These are phyloP conservation scores for Pisolithus tinctorius DNA, from an alignment of 768 basidiomycete genomes.

Conservation along the genomic window DNA sequence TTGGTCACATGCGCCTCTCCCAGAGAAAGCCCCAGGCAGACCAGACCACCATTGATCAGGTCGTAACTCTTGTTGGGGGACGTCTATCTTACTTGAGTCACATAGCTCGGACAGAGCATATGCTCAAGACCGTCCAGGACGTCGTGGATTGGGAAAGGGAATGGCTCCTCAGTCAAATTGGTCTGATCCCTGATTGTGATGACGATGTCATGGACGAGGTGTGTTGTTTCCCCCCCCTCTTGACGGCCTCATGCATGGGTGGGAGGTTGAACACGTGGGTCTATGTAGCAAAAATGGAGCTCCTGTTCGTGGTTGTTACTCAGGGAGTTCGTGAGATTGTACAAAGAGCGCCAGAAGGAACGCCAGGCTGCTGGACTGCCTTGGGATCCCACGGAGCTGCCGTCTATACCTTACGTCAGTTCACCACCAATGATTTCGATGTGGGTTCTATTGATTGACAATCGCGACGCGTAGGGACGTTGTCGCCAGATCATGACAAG, in stretches of 20 bases:
- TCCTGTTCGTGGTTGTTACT: conserved; percentile 78
- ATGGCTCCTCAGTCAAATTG: conserved; percentile 75
- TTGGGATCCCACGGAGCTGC: conserved; percentile 45
- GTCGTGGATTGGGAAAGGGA: conserved; percentile 68
- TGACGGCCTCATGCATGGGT: background rate
- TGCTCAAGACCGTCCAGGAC: conserved; percentile 56
- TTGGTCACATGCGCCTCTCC: conserved; percentile 38
- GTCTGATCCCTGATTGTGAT: conserved; percentile 73
- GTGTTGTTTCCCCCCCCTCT: conserved; percentile 11
- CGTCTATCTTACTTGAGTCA: conserved; percentile 72
- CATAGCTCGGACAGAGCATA: conserved; percentile 38
- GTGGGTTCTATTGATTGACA: background rate
- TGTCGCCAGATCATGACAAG: conserved; percentile 81
- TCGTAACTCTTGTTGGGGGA: conserved; percentile 65
- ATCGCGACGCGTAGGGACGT: conserved; percentile 41
- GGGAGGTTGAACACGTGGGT: background rate
- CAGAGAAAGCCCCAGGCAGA: conserved; percentile 20
- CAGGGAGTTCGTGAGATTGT: conserved; percentile 61
- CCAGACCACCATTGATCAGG: conserved; percentile 32
- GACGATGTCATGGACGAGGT: conserved; percentile 91
- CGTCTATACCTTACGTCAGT: conserved; percentile 55
- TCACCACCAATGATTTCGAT: background rate
- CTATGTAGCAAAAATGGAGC: conserved; percentile 66
- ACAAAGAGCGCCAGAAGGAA: conserved; percentile 42
- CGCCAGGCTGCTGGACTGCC: conserved; percentile 33